Conservation (phyloP, 257 asterid species). For the Lycium barbarum region DNA sequence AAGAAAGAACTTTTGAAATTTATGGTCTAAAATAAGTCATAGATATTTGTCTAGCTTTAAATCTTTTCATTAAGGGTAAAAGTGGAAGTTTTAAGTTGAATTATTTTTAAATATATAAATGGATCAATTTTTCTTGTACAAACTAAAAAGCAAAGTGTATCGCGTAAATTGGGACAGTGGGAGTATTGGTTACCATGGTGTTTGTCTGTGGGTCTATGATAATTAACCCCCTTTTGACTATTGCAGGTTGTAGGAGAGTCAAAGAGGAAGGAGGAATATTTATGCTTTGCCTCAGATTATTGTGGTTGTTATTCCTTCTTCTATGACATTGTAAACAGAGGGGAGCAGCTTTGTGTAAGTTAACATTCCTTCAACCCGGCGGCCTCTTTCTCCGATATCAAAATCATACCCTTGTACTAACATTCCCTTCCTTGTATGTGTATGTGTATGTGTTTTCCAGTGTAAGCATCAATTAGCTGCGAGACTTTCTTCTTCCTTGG, state of each 20-base stretch:
- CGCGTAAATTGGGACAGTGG: too few relatives aligned
- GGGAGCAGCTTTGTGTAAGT: conserved; percentile 92
- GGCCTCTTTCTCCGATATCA: neutral
- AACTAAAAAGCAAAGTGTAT: too few relatives aligned
- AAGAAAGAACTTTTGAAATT: too few relatives aligned
- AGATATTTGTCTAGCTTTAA: too few relatives aligned
- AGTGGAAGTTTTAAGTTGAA: too few relatives aligned
- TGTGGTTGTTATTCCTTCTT: conserved; percentile 94
- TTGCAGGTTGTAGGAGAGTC: conserved; percentile 85
- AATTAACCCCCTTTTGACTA: neutral
- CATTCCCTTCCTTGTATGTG: neutral
- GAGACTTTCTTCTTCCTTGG: conserved; percentile 76
- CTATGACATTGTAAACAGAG: conserved; percentile 87
- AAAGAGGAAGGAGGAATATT: conserved; percentile 76
- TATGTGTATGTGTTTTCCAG: conserved; percentile 42
- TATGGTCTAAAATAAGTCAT: too few relatives aligned
- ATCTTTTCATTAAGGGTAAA: too few relatives aligned
- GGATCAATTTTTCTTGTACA: too few relatives aligned
- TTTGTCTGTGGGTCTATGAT: neutral
- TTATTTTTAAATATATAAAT: too few relatives aligned
- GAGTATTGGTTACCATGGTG: too few relatives aligned
- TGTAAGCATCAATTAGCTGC: conserved; percentile 99
- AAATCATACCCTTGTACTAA: neutral
- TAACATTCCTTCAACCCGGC: neutral
- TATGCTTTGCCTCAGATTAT: conserved; percentile 81